Evolutionary conservation across 148 eudicot genomes (phyloP).

Genomic region (Hydrangea macrophylla): DNA sequence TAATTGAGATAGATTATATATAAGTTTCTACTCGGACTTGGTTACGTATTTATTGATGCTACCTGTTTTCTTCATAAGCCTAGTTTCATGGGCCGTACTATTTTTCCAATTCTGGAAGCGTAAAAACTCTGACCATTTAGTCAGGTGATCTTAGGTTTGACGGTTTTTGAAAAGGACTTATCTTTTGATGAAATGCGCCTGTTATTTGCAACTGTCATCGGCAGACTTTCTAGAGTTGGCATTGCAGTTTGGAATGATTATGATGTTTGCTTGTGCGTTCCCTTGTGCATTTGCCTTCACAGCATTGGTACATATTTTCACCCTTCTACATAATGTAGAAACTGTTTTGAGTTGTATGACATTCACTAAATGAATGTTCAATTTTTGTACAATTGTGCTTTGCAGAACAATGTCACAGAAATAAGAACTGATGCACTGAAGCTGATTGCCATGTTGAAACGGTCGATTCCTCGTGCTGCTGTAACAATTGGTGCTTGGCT

Average conservation of each 20-base stretch:
- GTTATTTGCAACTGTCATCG: too few species aligned
- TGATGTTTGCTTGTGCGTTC: slow-evolving; percentile 99
- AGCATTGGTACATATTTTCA: slow-evolving; percentile 52
- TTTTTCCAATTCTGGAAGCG: too few species aligned
- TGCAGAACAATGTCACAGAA: slow-evolving; percentile 85
- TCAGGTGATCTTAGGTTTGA: too few species aligned
- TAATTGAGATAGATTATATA: too few species aligned
- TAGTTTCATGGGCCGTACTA: too few species aligned
- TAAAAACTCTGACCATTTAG: too few species aligned
- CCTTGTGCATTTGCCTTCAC: slow-evolving; percentile 88
- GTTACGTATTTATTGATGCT: too few species aligned
- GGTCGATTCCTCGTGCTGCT: slow-evolving; percentile 86
- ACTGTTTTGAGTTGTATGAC: background rate
- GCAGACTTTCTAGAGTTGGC: slow-evolving; percentile 94
- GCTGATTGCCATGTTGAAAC: slow-evolving; percentile 69
- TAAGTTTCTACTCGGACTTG: too few species aligned
- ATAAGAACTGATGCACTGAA: slow-evolving; percentile 92
- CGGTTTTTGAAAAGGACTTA: too few species aligned
- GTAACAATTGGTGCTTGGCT: slow-evolving; percentile 96
- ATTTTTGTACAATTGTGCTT: slow-evolving; percentile 7
- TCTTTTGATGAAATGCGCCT: too few species aligned
- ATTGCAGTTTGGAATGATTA: slow-evolving; percentile 94
- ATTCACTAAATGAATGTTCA: background rate
- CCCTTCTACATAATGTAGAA: background rate
- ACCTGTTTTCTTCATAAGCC: too few species aligned